A percentile compares a stretch with the other conserved stretches of the same genome.
These are phyloP conservation scores for Vanderwaltozyma tropicalis DNA, from an alignment of 805 yeast genomes.

Conservation along the genomic window DNA sequence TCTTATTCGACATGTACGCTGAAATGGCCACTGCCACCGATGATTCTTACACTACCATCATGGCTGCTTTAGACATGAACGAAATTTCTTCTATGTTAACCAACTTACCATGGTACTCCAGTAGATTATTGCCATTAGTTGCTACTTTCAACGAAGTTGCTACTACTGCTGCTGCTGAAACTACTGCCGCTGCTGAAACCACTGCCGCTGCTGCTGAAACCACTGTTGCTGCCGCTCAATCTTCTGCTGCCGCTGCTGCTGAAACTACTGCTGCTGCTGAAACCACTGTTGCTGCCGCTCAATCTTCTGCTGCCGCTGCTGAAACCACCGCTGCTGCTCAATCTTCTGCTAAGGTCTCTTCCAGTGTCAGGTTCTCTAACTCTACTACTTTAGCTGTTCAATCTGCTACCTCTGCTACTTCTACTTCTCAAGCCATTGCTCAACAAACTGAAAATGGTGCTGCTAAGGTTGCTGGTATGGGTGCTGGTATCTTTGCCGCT, in stretches of 20 bases:
- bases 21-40: constrained; percentile 11
- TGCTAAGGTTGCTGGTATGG: constrained; percentile 2
- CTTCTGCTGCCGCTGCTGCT: constrained; percentile 1
- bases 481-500: constrained; percentile 5
- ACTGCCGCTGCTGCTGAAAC: constrained; percentile 2
- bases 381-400: neutral
- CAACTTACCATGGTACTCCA: constrained; percentile 29
- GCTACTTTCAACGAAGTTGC: constrained; percentile 1
- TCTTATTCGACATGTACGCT: constrained; percentile 13
- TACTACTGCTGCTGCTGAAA: neutral
- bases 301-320: constrained; percentile 3
- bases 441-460: constrained; percentile 7
- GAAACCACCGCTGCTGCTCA: neutral
- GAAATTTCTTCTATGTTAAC: constrained; percentile 23
- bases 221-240: constrained; percentile 1
- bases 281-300: constrained; percentile 2
- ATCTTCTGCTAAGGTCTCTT: neutral
- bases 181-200: constrained; percentile 4
- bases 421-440: constrained; percentile 1
- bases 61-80: constrained; percentile 6
- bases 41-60: constrained; percentile 24
- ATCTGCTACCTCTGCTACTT: neutral
- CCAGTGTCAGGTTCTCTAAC: neutral
- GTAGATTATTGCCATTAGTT: constrained; percentile 16
- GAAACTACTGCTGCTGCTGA: neutral